These are phyloP conservation scores for Phyllosticta paracitricarpa DNA, from an alignment of 2,329 filamentous ascomycete genomes.

Conservation along the genomic window DNA sequence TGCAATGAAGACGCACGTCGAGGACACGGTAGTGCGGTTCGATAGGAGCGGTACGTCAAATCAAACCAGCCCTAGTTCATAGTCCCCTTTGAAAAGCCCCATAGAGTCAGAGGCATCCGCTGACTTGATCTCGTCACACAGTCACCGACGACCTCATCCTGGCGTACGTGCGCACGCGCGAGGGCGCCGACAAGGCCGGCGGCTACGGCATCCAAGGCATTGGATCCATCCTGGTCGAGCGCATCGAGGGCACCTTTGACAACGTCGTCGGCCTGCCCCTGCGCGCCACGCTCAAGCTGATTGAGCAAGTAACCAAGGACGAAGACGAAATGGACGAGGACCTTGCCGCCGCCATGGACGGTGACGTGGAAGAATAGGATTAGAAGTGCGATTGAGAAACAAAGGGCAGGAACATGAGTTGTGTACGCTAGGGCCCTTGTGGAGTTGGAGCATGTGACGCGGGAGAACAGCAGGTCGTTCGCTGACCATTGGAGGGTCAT, in stretches of 20 bases:
- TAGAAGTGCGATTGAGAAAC: not conserved
- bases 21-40: constrained; percentile 89
- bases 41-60: constrained; percentile 46
- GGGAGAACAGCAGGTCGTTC: too few species aligned
- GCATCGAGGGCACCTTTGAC: constrained; percentile 80
- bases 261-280: constrained; percentile 91
- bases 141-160: constrained; percentile 75
- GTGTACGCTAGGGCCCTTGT: not conserved
- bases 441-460: not conserved
- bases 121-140: constrained; percentile 10
- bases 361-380: not conserved
- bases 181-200: constrained; percentile 92
- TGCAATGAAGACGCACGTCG: constrained; percentile 66
- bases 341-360: not conserved
- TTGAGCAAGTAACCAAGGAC: constrained; percentile 76
- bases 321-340: constrained; percentile 49
- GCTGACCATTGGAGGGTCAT: too few species aligned
- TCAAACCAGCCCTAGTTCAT: not conserved
- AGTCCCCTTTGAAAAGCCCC: too few species aligned
- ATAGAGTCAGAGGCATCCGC: too few species aligned
- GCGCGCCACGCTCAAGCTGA: constrained; percentile 64
- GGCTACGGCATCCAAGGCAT: constrained; percentile 91
- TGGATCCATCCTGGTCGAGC: constrained; percentile 77
- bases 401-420: not conserved
- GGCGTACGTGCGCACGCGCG: constrained; percentile 69